These are phyloP conservation scores for Crithidia fasciculata DNA, from an alignment of 208 protist species.

Conservation along the genomic window DNA sequence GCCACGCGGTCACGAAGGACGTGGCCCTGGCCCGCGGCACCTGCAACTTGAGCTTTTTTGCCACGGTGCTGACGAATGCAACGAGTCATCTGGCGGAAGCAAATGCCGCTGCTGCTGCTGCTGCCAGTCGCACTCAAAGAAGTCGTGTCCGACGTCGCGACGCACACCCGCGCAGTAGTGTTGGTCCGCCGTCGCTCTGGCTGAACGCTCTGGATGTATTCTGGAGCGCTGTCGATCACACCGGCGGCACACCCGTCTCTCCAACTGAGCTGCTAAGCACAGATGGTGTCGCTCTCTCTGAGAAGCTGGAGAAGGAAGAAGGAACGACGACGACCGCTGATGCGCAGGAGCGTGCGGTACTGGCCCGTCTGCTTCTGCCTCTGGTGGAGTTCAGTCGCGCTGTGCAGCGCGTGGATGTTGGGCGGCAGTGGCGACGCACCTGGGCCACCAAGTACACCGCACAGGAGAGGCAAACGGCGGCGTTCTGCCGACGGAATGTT, in stretches of 20 bases:
- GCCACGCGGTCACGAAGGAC: conserved; percentile 21
- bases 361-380: conserved; percentile 52
- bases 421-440: conserved; percentile 48
- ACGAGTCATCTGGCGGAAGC: conserved; percentile 13
- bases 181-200: conserved; percentile 40
- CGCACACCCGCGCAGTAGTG: neutral
- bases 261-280: neutral
- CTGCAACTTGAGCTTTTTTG: conserved; percentile 28
- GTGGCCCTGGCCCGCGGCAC: conserved; percentile 25
- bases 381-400: conserved; percentile 52
- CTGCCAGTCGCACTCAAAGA: neutral
- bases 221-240: conserved; percentile 82
- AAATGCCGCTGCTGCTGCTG: neutral
- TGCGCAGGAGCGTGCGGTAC: conserved; percentile 55
- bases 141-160: neutral
- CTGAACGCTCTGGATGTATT: conserved; percentile 59
- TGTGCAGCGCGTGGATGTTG: conserved; percentile 41
- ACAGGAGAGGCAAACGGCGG: conserved; percentile 24
- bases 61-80: conserved; percentile 21
- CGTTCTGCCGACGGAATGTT: conserved; percentile 46
- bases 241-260: neutral
- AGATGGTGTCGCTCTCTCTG: neutral
- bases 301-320: neutral
- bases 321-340: conserved; percentile 23
- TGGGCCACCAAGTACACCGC: conserved; percentile 45